A percentile compares a stretch with the other conserved stretches of the same genome.
Conservation (phyloP, 495 filamentous ascomycete genomes). For the Hyphodiscus hymeniophilus region DNA sequence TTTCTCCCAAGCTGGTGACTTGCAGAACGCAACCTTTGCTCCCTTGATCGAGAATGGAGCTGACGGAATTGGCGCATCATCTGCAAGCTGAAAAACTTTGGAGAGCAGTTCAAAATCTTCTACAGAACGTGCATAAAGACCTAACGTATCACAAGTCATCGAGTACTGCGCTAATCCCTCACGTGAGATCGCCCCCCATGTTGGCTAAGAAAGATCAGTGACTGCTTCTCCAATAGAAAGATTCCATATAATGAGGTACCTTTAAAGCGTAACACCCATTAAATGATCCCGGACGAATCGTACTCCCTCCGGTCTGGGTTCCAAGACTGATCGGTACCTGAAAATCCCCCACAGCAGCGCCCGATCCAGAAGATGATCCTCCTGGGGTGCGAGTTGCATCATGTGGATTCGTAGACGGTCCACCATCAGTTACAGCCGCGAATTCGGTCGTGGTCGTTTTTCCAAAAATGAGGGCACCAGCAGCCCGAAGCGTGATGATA, state of each 20-base stretch:
- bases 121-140: conserved; percentile 39
- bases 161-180: conserved; percentile 43
- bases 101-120: conserved; percentile 42
- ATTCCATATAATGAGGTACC: background rate
- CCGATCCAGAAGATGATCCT: conserved; percentile 46
- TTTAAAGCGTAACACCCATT: conserved; percentile 48
- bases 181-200: conserved; percentile 44
- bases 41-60: conserved; percentile 29
- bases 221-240: background rate
- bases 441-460: conserved; percentile 44
- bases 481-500: conserved; percentile 34
- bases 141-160: conserved; percentile 43
- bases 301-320: conserved; percentile 43
- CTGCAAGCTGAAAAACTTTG: conserved; percentile 37
- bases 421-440: conserved; percentile 30
- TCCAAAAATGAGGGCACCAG: conserved; percentile 41
- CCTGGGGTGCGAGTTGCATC: conserved; percentile 39
- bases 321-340: conserved; percentile 38
- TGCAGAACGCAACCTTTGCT: conserved; percentile 38
- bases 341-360: conserved; percentile 41
- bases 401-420: conserved; percentile 38
- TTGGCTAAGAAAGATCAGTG: conserved; percentile 27
- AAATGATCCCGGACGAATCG: conserved; percentile 45
- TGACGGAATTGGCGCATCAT: conserved; percentile 29
- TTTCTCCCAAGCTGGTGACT: conserved; percentile 37